Conservation (phyloP, 257 asterid genomes). For the Coffea eugenioides region DNA sequence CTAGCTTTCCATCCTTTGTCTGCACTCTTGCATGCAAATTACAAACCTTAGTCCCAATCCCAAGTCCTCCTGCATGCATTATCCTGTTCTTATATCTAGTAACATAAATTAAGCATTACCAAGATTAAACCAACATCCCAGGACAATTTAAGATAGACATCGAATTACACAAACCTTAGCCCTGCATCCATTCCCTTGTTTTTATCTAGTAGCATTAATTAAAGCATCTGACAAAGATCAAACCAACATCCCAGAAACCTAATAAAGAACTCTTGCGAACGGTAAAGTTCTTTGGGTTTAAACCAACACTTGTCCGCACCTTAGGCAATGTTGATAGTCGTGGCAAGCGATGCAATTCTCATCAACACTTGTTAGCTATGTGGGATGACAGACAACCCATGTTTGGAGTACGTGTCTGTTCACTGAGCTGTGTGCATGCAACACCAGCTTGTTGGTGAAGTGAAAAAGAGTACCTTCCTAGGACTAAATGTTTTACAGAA, state of each 20-base stretch:
- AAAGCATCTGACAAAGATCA: not conserved
- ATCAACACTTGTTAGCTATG: slow-evolving; percentile 5
- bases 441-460: not conserved
- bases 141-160: too few relatives aligned
- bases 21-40: not conserved
- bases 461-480: not conserved
- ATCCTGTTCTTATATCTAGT: too few relatives aligned
- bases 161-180: not conserved
- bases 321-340: not conserved
- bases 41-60: too few relatives aligned
- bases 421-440: slow-evolving; percentile 2
- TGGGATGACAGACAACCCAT: slow-evolving; percentile 5
- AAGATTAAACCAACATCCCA: too few relatives aligned
- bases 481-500: not conserved
- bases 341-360: slow-evolving; percentile 12
- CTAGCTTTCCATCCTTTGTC: not conserved
- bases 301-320: slow-evolving; percentile 7
- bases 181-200: not conserved
- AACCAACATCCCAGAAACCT: not conserved
- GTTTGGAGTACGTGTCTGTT: slow-evolving; percentile 17
- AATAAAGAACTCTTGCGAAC: not conserved
- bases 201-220: not conserved
- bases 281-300: not conserved
- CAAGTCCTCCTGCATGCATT: too few relatives aligned
- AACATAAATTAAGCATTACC: too few relatives aligned